A percentile compares a stretch with the other conserved stretches of the same genome.
phyloP scores from a whole-genome alignment of 208 protist genomes.

The Acanthamoeba healyi region DNA sequence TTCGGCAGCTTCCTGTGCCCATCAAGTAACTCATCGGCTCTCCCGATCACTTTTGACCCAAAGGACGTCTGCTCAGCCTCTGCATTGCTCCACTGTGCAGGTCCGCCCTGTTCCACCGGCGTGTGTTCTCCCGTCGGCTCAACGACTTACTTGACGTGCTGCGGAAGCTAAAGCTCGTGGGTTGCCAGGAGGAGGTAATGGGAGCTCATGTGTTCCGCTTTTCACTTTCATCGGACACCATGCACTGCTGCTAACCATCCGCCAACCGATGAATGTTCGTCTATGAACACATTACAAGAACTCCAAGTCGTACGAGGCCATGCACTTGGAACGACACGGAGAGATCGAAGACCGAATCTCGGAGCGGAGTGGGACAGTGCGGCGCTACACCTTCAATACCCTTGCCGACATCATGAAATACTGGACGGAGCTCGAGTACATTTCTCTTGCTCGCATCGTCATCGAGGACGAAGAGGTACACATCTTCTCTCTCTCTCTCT shows the following conservation, averaged over 20 bases:
- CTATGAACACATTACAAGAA: background rate
- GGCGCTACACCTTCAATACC: background rate
- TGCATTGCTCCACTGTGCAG: background rate
- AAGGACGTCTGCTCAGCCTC: background rate
- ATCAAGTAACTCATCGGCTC: background rate
- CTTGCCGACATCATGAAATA: constrained; percentile 35
- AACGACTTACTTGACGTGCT: constrained; percentile 4
- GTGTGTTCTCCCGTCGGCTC: constrained; percentile 2
- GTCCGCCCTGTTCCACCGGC: constrained; percentile 19
- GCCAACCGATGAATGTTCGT: too few relatives aligned
- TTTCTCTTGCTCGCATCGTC: constrained; percentile 9
- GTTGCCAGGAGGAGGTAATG: background rate
- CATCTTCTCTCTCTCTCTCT: background rate
- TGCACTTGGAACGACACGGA: constrained; percentile 10
- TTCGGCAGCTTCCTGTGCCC: background rate
- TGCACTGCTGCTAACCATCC: too few relatives aligned
- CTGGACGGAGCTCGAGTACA: constrained; percentile 51
- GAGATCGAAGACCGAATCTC: background rate
- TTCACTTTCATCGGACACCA: too few relatives aligned
- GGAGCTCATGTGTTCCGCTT: too few relatives aligned
- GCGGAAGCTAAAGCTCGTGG: background rate
- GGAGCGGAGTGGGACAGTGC: background rate
- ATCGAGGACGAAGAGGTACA: constrained; percentile 16
- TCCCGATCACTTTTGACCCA: background rate
- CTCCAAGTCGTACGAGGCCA: background rate